phyloP scores from a whole-genome alignment of 768 basidiomycete species.

The Mycena olivaceomarginata region DNA sequence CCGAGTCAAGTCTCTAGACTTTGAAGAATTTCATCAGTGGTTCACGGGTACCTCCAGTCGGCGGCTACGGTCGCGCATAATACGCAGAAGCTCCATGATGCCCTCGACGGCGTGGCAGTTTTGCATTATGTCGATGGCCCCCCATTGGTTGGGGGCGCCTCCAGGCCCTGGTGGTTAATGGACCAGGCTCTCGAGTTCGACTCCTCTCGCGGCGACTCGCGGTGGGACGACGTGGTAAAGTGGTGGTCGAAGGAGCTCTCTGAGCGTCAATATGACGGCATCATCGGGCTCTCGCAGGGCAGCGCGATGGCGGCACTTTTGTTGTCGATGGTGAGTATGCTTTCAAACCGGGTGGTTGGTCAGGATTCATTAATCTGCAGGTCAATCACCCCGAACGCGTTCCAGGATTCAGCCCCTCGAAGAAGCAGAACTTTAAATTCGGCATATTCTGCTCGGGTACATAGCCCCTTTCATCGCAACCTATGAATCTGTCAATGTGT shows the following conservation, averaged over 20 bases:
- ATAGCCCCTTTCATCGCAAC: not conserved
- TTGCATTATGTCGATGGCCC: constrained; percentile 48
- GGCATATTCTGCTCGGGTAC: constrained; percentile 48
- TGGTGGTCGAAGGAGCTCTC: constrained; percentile 49
- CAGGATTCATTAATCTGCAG: constrained; percentile 13
- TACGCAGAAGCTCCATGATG: constrained; percentile 40
- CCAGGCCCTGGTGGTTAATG: constrained; percentile 46
- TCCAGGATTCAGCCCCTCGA: constrained; percentile 40
- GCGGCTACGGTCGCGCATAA: constrained; percentile 45
- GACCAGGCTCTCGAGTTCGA: constrained; percentile 35
- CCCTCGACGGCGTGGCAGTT: constrained; percentile 43
- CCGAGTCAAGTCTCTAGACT: not conserved
- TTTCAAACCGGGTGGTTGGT: not conserved
- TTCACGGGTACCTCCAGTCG: constrained; percentile 47
- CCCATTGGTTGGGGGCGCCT: constrained; percentile 1
- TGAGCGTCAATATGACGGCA: constrained; percentile 46
- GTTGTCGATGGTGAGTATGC: constrained; percentile 44
- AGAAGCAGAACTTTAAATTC: constrained; percentile 46
- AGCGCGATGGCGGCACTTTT: constrained; percentile 47
- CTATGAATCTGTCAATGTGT: not conserved
- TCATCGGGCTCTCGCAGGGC: constrained; percentile 49
- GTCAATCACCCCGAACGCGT: constrained; percentile 47
- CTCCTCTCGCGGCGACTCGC: not conserved
- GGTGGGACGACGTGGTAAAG: constrained; percentile 40
- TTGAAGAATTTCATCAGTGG: constrained; percentile 13